Percentiles rank a stretch among this genome's conserved stretches.
phyloP scores from a whole-genome alignment of 75 land plant genomes.

The Pinus taeda region DNA sequence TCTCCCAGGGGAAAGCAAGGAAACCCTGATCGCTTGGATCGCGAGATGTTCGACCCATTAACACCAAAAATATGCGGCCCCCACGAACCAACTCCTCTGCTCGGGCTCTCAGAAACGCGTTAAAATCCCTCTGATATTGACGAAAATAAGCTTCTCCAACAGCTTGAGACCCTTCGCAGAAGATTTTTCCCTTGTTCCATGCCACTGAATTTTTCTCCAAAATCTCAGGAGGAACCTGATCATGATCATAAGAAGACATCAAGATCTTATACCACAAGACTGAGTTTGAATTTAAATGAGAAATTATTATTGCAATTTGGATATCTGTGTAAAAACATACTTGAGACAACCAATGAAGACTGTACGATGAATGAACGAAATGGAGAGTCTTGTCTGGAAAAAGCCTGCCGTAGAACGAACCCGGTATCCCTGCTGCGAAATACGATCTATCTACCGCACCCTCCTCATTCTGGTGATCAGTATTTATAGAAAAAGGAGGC shows the following conservation, averaged over 20 bases:
- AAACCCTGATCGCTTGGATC: neutral
- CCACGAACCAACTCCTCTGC: constrained; percentile 19
- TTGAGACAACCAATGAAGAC: constrained; percentile 49
- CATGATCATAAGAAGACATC: too few species aligned
- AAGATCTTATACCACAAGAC: too few species aligned
- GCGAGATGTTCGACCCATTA: constrained; percentile 16
- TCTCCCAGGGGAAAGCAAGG: neutral
- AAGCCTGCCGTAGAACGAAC: constrained; percentile 38
- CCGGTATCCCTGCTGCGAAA: constrained; percentile 34
- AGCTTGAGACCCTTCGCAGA: constrained; percentile 10
- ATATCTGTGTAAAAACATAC: neutral
- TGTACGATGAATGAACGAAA: constrained; percentile 18
- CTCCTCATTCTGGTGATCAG: neutral
- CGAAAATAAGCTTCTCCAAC: constrained; percentile 20
- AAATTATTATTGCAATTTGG: too few species aligned
- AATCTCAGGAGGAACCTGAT: constrained; percentile 21
- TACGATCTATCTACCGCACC: constrained; percentile 4
- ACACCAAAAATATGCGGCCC: constrained; percentile 26
- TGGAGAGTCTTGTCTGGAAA: constrained; percentile 35
- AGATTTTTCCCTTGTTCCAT: constrained; percentile 23
- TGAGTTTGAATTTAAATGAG: too few species aligned
- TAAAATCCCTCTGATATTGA: constrained; percentile 31
- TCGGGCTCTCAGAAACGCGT: constrained; percentile 19
- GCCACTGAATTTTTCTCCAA: neutral
- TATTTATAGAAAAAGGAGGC: constrained; percentile 12